Percentiles rank a stretch among this genome's conserved stretches.
phyloP scores from a whole-genome alignment of 495 filamentous ascomycete genomes.

The Penicillium desertorum region DNA sequence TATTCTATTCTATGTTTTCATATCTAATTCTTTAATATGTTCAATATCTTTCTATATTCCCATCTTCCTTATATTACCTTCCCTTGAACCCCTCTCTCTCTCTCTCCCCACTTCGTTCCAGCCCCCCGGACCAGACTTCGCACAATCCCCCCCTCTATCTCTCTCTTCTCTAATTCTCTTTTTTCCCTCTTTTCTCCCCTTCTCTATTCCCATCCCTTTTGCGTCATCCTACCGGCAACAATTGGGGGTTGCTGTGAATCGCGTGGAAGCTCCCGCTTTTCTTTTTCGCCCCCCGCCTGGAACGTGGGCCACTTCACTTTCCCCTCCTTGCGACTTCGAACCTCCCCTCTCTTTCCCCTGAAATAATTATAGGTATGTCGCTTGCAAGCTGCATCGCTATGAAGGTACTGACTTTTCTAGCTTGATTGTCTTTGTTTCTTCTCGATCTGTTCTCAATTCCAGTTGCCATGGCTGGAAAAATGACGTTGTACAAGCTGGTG shows the following conservation, averaged over 20 bases:
- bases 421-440: not conserved
- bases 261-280: conserved; percentile 9
- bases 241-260: conserved; percentile 15
- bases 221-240: conserved; percentile 12
- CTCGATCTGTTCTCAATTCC: conserved; percentile 1
- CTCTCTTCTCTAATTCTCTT: conserved; percentile 16
- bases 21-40: too few species aligned
- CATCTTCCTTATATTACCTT: not conserved
- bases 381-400: not conserved
- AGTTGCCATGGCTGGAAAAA: conserved; percentile 67
- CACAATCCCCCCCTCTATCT: conserved; percentile 1
- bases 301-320: conserved; percentile 15
- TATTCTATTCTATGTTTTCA: not conserved
- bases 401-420: not conserved
- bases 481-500: conserved; percentile 98
- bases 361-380: conserved; percentile 6
- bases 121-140: conserved; percentile 23
- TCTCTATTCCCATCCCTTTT: conserved; percentile 11
- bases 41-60: not conserved
- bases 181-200: conserved; percentile 5
- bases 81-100: conserved; percentile 14
- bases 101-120: conserved; percentile 29
- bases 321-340: conserved; percentile 5
- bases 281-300: conserved; percentile 17
- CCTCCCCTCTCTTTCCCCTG: conserved; percentile 12